Base-by-base conservation (phyloP, 2,329 filamentous ascomycete genomes). In the Fusarium nelsonii region DNA sequence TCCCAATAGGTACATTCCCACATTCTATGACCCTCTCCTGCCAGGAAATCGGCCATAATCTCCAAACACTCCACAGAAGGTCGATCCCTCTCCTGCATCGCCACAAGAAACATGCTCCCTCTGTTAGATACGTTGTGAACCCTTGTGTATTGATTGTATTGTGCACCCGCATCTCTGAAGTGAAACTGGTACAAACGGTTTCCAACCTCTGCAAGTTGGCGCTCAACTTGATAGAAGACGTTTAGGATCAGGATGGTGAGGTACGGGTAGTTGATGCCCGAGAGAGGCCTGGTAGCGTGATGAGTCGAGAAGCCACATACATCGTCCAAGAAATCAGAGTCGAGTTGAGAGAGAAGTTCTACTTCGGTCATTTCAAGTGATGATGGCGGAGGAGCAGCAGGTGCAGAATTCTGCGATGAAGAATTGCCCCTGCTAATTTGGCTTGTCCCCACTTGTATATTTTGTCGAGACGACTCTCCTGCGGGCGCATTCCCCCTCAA, bases 1-100 rank as follows among this genome's bases (percentile, higher is more conserved):
- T 72, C 46, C 70, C 70, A 73, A 33, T 72, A 73, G 8, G 69
- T 63, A 3, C 63, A 46, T 14, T 51, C 23, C 49, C 54, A 53
- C 6, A 71, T 61, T 4, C 56, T 15, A 8, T 60, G 52, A 16
- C 6, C 11, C 2, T 48, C 26, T 12, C 57, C 28, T 12, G 2
- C 7, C 10, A 73, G 43, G 1, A 23, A 28, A 6, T 63, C 52
- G 4, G 61, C 63, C 26, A 63, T 51, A 9, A 65, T 40, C 4
- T 7, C 34, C 11, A 72, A 20, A 12, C 52, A 51, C 23, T 70
- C 53, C 4, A 10, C 16, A 8, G 39, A 12, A 8, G 14, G 11
- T 1, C 65, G 44, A 10, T 70, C 44, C 3, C 60, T 52, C 8
- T 40, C 26, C 2, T 8, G 14, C 11, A 71, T 18, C 1, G 53